Evolutionary conservation across 1,284 basidiomycete genomes (phyloP), one percentile per base, ranked within the genome.

Genomic region (Peniophora sp.): DNA sequence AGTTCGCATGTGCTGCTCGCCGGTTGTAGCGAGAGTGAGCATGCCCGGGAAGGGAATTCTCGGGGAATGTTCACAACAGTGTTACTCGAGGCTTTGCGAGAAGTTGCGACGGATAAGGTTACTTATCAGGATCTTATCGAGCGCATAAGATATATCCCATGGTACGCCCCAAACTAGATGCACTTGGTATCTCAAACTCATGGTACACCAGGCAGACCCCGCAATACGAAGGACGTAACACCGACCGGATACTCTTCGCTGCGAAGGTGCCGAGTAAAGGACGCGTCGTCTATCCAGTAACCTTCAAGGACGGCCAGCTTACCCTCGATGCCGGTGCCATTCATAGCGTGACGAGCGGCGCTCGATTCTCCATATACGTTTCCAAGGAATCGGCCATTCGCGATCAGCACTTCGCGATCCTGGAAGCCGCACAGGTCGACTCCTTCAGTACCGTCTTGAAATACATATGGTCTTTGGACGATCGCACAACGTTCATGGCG

Each of bases 1-100:
- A 59, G 58, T 2, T 61, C 59, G 17, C 59, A 61, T 50, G 54
- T 59, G 2, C 53, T 60, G 6, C 45, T 60, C 32, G 55, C 60
- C 2, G 60, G 59, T 11, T 61, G 59, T 32, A 50, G n/a, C 17
- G 22, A 48, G n/a, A 39, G 27, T 11, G 55, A 61, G 44, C 10
- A 16, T 3, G 59, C 59, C 6, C 32, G 23, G 19, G 59, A 61
- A 38, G 14, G 45, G 10, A 51, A 52, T 16, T 47, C 44, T 14
- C 35, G 52, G 9, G 59, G 59, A 6, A 45, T 35, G 1, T 61
- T 61, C 45, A 59, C 59, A 6, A 23, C 16, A 12, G 55, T 49
- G 1, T 23, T 61, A 2, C n/a, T 61, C 5, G 41, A 47, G 12
- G 25, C 52, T 3, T 45, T 58, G 1, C 10, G 19, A n/a, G n/a